Conservation (phyloP, 805 yeast genomes). For the Candida rishiriensis region DNA sequence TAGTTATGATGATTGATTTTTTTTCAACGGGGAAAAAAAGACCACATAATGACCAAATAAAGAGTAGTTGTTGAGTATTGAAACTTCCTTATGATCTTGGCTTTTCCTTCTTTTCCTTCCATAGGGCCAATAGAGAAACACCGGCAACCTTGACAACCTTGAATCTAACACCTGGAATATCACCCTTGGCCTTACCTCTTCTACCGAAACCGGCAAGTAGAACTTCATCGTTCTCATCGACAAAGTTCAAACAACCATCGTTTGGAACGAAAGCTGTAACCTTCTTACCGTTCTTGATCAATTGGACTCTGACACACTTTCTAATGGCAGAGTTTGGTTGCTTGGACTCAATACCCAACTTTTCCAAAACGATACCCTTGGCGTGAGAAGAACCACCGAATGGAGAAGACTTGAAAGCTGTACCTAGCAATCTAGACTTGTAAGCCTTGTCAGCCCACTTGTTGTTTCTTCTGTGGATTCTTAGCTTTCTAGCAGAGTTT, state of each 20-base stretch:
- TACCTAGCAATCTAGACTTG: constrained; percentile 98
- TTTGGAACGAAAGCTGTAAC: constrained; percentile 99
- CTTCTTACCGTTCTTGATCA: constrained; percentile 99
- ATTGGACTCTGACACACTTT: constrained; percentile 99
- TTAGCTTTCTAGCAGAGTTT: constrained; percentile 99
- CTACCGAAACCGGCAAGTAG: constrained; percentile 99
- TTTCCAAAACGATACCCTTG: constrained; percentile 99
- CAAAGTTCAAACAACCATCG: constrained; percentile 99
- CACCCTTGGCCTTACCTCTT: constrained; percentile 99
- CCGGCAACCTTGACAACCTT: constrained; percentile 99
- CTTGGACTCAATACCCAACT: constrained; percentile 99
- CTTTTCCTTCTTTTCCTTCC: constrained; percentile 99
- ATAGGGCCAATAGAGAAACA: constrained; percentile 98
- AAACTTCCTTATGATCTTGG: constrained; percentile 82
- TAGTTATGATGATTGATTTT: no score
- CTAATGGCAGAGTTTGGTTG: constrained; percentile 99
- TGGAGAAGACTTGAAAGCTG: constrained; percentile 99
- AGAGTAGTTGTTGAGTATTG: no score
- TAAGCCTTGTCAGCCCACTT: constrained; percentile 99
- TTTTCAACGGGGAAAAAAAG: no score
- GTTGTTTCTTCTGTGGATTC: constrained; percentile 99
- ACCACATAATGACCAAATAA: neutral
- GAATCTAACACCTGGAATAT: constrained; percentile 99
- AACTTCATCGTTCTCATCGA: constrained; percentile 99
- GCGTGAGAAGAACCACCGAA: constrained; percentile 99